Conservation (phyloP, 148 eudicot genomes). For the Camellia granthamiana region DNA sequence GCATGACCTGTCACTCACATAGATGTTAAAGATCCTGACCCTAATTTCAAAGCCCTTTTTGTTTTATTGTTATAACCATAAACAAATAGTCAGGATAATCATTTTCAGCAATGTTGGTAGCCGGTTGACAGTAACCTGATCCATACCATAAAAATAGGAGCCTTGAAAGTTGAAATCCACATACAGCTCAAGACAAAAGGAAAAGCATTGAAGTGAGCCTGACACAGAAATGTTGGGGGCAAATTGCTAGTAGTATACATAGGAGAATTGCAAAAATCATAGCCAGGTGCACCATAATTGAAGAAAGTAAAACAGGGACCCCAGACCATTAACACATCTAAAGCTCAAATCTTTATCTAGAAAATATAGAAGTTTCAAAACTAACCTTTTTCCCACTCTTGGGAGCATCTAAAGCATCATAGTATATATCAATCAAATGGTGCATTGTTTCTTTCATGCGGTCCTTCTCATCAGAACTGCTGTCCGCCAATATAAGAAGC, state of each 20-base stretch:
- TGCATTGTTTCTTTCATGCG: constrained; percentile 30
- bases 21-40: no score
- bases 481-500: constrained; percentile 45
- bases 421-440: constrained; percentile 52
- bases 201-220: background rate
- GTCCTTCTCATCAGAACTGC: constrained; percentile 31
- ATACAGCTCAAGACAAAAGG: background rate
- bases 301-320: background rate
- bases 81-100: background rate
- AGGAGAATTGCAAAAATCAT: background rate
- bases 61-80: background rate
- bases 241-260: background rate
- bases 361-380: constrained; percentile 12
- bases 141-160: background rate
- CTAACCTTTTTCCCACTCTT: constrained; percentile 71
- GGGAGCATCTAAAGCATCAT: constrained; percentile 90
- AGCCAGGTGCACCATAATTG: background rate
- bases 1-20: no score
- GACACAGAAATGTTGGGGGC: background rate
- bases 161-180: background rate
- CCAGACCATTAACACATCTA: background rate
- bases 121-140: background rate
- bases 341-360: background rate
- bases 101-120: background rate
- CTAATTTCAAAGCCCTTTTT: no score